phyloP scores from a whole-genome alignment of 257 asterid genomes.

The Anisodus tanguticus region DNA sequence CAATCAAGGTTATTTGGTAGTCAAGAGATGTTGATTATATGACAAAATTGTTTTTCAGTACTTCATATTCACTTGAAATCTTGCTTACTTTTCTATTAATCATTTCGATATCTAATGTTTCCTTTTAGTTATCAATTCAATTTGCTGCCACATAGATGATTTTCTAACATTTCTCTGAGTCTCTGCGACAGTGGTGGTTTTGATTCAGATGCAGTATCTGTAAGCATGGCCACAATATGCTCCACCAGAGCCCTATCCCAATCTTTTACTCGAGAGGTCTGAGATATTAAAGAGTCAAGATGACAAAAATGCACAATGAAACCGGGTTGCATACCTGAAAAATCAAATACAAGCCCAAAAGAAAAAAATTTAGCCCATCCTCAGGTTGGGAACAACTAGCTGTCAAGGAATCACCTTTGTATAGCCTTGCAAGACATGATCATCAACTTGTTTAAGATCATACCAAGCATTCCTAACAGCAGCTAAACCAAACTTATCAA shows the following conservation, averaged over 20 bases:
- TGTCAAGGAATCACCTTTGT: slow-evolving; percentile 66
- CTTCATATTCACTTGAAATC: slow-evolving; percentile 14
- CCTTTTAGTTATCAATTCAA: slow-evolving; percentile 18
- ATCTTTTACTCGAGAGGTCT: slow-evolving; percentile 88
- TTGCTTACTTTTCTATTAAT: slow-evolving; percentile 1
- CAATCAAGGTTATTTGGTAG: background rate
- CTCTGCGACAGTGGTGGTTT: slow-evolving; percentile 61
- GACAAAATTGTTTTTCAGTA: background rate
- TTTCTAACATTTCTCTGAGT: slow-evolving; percentile 65
- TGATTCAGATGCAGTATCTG: slow-evolving; percentile 58
- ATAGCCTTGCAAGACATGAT: slow-evolving; percentile 77
- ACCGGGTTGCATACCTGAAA: background rate
- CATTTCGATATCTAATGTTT: background rate
- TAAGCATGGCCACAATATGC: slow-evolving; percentile 70
- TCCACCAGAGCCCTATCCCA: slow-evolving; percentile 95
- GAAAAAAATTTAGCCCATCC: background rate
- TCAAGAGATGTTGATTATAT: background rate
- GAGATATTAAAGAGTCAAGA: slow-evolving; percentile 31
- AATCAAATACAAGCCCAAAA: slow-evolving; percentile 20
- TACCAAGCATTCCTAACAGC: slow-evolving; percentile 83
- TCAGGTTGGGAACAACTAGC: background rate
- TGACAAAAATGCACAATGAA: slow-evolving; percentile 21
- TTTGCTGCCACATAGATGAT: slow-evolving; percentile 21
- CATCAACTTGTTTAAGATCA: slow-evolving; percentile 77
- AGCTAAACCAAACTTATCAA: slow-evolving; percentile 67